Percentiles rank a stretch among this genome's conserved stretches.
Evolutionary conservation across 164 flowering plant species (phyloP).

Genomic region (Vitis rupestris): DNA sequence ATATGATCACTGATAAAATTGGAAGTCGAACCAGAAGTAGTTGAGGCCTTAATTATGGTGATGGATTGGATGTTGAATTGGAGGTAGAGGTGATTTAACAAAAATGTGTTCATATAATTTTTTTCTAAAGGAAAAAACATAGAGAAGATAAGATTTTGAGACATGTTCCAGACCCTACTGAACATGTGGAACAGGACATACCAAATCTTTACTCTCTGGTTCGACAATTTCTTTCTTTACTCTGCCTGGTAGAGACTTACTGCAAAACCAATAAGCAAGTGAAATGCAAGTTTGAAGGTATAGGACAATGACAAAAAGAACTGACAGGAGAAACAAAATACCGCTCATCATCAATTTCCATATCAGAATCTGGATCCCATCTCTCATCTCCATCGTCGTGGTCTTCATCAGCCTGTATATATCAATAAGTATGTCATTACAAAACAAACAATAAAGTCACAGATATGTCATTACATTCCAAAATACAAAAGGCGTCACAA

Average conservation of each 20-base stretch:
- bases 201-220: constrained; percentile 41
- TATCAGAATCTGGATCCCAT: constrained; percentile 52
- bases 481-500: too few relatives aligned
- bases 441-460: too few relatives aligned
- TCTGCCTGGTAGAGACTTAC: constrained; percentile 37
- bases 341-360: constrained; percentile 55
- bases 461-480: neutral
- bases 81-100: too few relatives aligned
- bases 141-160: too few relatives aligned
- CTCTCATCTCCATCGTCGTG: constrained; percentile 49
- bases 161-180: too few relatives aligned
- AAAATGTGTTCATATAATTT: too few relatives aligned
- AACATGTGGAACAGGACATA: constrained; percentile 15
- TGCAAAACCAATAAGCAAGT: constrained; percentile 13
- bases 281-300: neutral
- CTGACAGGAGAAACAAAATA: constrained; percentile 5
- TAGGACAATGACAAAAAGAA: neutral
- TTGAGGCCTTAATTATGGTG: too few relatives aligned
- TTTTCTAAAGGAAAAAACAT: too few relatives aligned
- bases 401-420: constrained; percentile 52
- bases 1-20: too few relatives aligned
- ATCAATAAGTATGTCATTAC: too few relatives aligned
- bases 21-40: too few relatives aligned
- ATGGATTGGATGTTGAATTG: too few relatives aligned
- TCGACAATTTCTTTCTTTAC: constrained; percentile 40